phyloP scores from a whole-genome alignment of 352 stramenopile genomes.

The Aphanomyces astaci region DNA sequence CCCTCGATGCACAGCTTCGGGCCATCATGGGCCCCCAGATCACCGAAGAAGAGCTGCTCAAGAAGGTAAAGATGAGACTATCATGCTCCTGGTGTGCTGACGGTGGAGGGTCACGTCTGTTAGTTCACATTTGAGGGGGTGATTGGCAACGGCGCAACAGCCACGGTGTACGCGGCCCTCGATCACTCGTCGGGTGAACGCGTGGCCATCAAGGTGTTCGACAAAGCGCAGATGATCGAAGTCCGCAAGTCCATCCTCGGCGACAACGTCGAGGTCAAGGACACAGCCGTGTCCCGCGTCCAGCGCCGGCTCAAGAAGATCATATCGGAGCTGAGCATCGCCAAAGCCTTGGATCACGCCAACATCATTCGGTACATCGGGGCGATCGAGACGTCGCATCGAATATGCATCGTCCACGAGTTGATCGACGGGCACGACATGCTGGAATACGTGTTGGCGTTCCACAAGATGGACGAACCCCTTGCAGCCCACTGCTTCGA shows the following conservation, averaged over 20 bases:
- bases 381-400: slow-evolving; percentile 70
- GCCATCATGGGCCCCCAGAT: slow-evolving; percentile 52
- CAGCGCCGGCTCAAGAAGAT: slow-evolving; percentile 67
- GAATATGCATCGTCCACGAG: slow-evolving; percentile 72
- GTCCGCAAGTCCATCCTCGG: slow-evolving; percentile 67
- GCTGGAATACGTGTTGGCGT: slow-evolving; percentile 57
- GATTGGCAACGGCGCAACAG: slow-evolving; percentile 61
- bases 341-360: slow-evolving; percentile 53
- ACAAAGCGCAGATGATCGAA: slow-evolving; percentile 76
- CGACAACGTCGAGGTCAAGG: slow-evolving; percentile 41
- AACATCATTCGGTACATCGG: slow-evolving; percentile 74
- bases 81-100: background rate
- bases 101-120: background rate
- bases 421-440: slow-evolving; percentile 65
- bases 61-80: slow-evolving; percentile 24
- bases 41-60: slow-evolving; percentile 47
- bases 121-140: slow-evolving; percentile 23
- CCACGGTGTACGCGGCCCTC: slow-evolving; percentile 62
- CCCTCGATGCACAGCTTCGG: slow-evolving; percentile 50
- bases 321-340: slow-evolving; percentile 76
- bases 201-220: slow-evolving; percentile 76
- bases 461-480: slow-evolving; percentile 65
- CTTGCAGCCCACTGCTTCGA: slow-evolving; percentile 44
- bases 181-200: slow-evolving; percentile 38
- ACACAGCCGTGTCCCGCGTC: slow-evolving; percentile 67